phyloP scores from a whole-genome alignment of 208 protist species.

The Leishmania turanica region DNA sequence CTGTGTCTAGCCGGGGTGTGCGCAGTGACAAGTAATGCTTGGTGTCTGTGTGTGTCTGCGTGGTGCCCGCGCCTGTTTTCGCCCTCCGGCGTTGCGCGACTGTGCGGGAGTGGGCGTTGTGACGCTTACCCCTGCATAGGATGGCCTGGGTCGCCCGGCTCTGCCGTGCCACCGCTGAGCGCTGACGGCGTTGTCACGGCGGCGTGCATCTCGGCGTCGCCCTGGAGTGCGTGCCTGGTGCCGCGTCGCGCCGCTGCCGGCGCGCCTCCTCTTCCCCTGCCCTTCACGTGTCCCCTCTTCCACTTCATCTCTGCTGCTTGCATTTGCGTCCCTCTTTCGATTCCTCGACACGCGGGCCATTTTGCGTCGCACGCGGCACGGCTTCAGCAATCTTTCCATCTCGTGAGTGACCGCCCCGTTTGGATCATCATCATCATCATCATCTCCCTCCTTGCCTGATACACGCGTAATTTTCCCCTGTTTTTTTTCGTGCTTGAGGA shows the following conservation, averaged over 20 bases:
- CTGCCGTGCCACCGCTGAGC: neutral
- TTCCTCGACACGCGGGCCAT: accelerated
- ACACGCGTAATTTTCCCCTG: too few relatives aligned
- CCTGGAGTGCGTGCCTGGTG: neutral
- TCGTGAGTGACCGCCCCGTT: neutral
- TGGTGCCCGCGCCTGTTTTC: neutral
- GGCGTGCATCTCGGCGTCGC: neutral
- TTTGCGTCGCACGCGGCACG: neutral
- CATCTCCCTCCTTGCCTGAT: too few relatives aligned
- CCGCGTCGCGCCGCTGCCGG: neutral
- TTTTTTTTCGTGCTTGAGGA: neutral
- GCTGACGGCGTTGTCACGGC: neutral
- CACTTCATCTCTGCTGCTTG: neutral
- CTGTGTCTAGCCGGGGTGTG: neutral
- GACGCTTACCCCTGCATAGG: neutral
- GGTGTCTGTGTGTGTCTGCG: neutral
- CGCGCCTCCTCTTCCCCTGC: neutral
- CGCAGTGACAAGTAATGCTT: neutral
- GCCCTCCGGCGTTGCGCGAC: neutral
- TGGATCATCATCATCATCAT: neutral
- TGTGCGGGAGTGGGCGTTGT: neutral
- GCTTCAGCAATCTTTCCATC: neutral
- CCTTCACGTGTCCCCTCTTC: neutral
- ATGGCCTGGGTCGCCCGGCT: neutral
- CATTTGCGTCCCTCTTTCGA: neutral